A percentile compares a stretch with the other conserved stretches of the same genome.
Evolutionary conservation across 371 early-diverging fungal species (phyloP).

Genomic region (Enteropsectra breve): DNA sequence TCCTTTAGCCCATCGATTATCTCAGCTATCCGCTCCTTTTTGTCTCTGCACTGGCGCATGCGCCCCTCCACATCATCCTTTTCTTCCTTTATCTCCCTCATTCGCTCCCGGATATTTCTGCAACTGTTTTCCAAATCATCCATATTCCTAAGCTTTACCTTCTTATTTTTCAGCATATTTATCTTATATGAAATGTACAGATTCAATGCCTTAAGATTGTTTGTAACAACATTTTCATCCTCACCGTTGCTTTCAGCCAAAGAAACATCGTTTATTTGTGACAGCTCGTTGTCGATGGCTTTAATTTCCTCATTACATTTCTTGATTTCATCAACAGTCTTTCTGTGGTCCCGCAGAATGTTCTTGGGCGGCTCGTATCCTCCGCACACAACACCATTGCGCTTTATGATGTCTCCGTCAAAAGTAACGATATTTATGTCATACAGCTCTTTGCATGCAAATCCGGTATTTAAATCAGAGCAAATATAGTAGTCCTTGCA

Average conservation of each 20-base stretch:
- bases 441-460: constrained; percentile 31
- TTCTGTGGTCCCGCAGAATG: constrained; percentile 38
- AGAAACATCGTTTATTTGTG: constrained; percentile 13
- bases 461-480: constrained; percentile 45
- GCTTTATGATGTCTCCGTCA: constrained; percentile 53
- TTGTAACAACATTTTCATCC: background rate
- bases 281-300: background rate
- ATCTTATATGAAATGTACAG: constrained; percentile 25
- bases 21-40: constrained; percentile 18
- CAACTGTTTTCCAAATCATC: constrained; percentile 17
- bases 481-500: constrained; percentile 44
- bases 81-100: constrained; percentile 6
- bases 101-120: constrained; percentile 1
- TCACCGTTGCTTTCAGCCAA: background rate
- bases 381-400: constrained; percentile 54
- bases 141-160: background rate
- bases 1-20: constrained; percentile 5
- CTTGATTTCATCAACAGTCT: constrained; percentile 24
- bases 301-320: constrained; percentile 9
- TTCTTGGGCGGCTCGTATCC: constrained; percentile 46
- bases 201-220: background rate
- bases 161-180: constrained; percentile 7
- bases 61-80: background rate
- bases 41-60: background rate
- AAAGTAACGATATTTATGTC: constrained; percentile 54